phyloP scores from a whole-genome alignment of 2,329 filamentous ascomycete species.

The Zasmidium angulare region DNA sequence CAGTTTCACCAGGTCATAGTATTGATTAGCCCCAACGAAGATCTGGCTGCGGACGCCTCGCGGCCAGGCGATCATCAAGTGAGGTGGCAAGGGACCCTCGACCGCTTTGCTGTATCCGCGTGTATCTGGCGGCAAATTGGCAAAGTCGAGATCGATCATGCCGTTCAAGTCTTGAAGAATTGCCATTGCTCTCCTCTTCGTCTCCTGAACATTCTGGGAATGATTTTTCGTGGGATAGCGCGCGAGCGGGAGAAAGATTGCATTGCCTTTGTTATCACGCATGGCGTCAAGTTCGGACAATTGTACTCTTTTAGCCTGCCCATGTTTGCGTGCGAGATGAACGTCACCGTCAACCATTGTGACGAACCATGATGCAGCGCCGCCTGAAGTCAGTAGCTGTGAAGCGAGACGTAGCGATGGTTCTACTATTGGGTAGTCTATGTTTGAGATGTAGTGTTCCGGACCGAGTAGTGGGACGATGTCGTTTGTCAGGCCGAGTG shows the following conservation, averaged over 20 bases:
- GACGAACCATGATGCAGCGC: slow-evolving; percentile 1
- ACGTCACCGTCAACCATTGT: slow-evolving; percentile 6
- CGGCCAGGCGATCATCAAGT: neutral
- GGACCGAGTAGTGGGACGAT: neutral
- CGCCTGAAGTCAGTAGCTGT: neutral
- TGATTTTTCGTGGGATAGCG: neutral
- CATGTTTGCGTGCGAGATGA: neutral
- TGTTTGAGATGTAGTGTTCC: neutral
- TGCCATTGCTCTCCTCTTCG: neutral
- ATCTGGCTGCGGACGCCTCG: slow-evolving; percentile 1
- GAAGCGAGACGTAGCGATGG: slow-evolving; percentile 1
- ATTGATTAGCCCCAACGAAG: neutral
- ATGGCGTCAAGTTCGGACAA: neutral
- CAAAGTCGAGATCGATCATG: slow-evolving; percentile 2
- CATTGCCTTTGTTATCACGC: neutral
- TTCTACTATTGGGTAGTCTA: neutral
- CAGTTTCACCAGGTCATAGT: neutral
- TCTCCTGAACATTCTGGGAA: neutral
- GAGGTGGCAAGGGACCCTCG: neutral
- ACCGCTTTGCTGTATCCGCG: slow-evolving; percentile 1
- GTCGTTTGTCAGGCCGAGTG: neutral
- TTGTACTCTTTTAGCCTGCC: neutral
- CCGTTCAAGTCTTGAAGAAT: neutral
- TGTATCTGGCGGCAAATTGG: neutral
- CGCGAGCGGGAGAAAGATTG: neutral